Evolutionary conservation across 192 early-diverging fungal genomes (phyloP), one percentile per base, ranked within the genome.

Genomic region (Podila verticillata): DNA sequence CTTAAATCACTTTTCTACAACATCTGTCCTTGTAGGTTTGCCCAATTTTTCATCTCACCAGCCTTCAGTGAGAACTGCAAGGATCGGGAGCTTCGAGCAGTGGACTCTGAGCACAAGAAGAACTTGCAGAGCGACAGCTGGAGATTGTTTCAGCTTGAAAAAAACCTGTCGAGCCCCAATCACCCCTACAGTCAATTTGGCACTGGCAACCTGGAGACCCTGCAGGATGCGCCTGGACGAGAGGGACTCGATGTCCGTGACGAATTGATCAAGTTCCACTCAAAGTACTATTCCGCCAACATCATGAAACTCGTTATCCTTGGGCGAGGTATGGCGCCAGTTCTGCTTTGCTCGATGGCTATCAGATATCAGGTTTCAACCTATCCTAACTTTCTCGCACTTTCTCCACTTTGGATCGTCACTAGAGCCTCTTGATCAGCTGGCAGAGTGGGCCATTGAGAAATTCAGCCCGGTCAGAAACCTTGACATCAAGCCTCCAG

Each of bases 41-140:
- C 95, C 12, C 93, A 97, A 77, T 99, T 98, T 81, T 99, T 99
- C 72, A 95, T 96, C 35, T 85, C 87, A 29, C 97, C 98, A 39
- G 89, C 97, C 57, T 98, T 98, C 83, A 87, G 89, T 31, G 91
- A 91, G 22, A 89, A 88, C 62, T 96, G 95, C 78, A 96, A 93
- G 15, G 98, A 99, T 51, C 91, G 97, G 58, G 98, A 99, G 84
- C 83, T 98, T 71, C 85, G 89, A 7, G 98, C 98, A 0, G 96
- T 99, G 7, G 96, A 99, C 84, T 98, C 97, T 4, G 97, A 99
- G 74, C 94, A 97, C 87, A 96, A 96, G 70, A 96, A 95, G 79
- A 98, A 98, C 83, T 74, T 95, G n/a, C 96, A 97, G 80, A 89
- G 84, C 48, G 97, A 99, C 74, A 86, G 83, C 68, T 97, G 97